Evolutionary conservation across 257 asterid genomes (phyloP).

Genomic region (Salvia rosmarinus): DNA sequence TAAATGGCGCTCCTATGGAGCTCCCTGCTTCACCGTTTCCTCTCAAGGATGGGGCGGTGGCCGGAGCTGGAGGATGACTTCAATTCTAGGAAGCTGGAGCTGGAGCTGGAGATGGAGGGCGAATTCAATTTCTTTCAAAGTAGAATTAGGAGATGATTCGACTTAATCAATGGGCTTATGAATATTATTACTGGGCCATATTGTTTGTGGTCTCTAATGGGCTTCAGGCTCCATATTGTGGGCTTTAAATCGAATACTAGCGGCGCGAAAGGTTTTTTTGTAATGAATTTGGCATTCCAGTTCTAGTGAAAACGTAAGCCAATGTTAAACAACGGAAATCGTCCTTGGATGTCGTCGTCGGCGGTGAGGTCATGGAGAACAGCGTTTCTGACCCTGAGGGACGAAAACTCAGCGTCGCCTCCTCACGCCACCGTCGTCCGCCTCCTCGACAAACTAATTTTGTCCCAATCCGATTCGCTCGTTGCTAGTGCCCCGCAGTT

Average conservation of each 20-base stretch:
- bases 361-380: constrained; percentile 69
- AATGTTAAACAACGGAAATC: background rate
- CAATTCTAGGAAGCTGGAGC: background rate
- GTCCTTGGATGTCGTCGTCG: constrained; percentile 44
- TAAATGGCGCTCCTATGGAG: no score
- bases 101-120: background rate
- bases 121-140: background rate
- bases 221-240: no score
- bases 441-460: constrained; percentile 56
- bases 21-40: background rate
- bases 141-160: no score
- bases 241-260: constrained; percentile 8
- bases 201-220: no score
- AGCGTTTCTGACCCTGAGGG: constrained; percentile 77
- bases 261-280: background rate
- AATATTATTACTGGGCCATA: background rate
- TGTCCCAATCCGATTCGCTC: constrained; percentile 61
- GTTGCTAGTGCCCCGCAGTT: constrained; percentile 58
- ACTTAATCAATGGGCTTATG: background rate
- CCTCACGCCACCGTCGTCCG: constrained; percentile 42
- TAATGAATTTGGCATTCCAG: background rate
- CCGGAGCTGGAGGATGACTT: constrained; percentile 1
- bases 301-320: no score
- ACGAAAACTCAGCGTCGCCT: constrained; percentile 61
- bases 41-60: background rate